A percentile compares a stretch with the other conserved stretches of the same genome.
Conservation (phyloP, 331 rosid species). For the Pyracantha coccinea region DNA sequence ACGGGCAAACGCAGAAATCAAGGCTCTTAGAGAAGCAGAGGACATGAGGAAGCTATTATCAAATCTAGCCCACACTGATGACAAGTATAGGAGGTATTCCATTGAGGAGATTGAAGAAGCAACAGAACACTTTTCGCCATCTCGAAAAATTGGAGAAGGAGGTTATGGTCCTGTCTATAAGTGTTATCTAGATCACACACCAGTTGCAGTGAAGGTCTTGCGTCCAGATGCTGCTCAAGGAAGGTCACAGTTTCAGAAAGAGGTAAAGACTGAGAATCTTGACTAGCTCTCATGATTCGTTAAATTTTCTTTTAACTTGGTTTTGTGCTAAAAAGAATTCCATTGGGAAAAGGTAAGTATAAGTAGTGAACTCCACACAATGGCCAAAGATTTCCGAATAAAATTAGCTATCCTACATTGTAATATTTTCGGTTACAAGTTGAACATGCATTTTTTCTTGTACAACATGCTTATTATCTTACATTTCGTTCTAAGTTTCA, state of each 20-base stretch:
- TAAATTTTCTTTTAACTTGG: not conserved
- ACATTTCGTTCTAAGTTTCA: not conserved
- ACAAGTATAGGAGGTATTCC: slow-evolving; percentile 51
- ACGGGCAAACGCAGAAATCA: slow-evolving; percentile 45
- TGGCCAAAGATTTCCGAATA: too few relatives aligned
- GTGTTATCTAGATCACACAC: slow-evolving; percentile 72
- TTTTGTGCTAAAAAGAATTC: not conserved
- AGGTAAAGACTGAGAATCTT: slow-evolving; percentile 41
- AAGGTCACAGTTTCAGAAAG: slow-evolving; percentile 77
- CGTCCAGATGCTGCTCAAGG: slow-evolving; percentile 91
- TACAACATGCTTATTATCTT: not conserved
- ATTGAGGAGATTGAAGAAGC: slow-evolving; percentile 75
- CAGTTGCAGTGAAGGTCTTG: slow-evolving; percentile 79
- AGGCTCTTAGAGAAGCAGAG: slow-evolving; percentile 57
- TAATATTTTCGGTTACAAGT: too few relatives aligned
- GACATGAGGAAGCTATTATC: slow-evolving; percentile 47
- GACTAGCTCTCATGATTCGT: not conserved
- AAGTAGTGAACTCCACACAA: too few relatives aligned
- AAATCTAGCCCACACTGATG: slow-evolving; percentile 47
- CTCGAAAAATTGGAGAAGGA: slow-evolving; percentile 79
- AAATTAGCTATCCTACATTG: too few relatives aligned
- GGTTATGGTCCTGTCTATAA: slow-evolving; percentile 79
- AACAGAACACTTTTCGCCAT: slow-evolving; percentile 44
- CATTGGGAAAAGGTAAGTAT: not conserved
- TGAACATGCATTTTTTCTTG: not conserved